phyloP scores from a whole-genome alignment of 129 eudicot genomes.

The Helianthus tuberosus region DNA sequence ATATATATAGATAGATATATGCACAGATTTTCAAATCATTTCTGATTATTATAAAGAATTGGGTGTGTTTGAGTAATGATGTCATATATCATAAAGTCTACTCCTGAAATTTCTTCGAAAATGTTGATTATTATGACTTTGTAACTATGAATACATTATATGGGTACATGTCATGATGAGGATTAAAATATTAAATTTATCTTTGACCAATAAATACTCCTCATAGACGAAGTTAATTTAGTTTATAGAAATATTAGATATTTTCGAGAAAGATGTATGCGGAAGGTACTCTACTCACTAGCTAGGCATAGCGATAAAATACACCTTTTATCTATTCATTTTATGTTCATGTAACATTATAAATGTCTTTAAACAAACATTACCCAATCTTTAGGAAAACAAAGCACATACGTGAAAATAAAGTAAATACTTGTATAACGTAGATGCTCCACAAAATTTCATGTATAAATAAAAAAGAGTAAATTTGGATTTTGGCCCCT shows the following conservation, averaged over 20 bases:
- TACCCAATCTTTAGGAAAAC: neutral
- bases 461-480: too few relatives aligned
- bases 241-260: neutral
- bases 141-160: neutral
- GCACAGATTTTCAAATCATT: neutral
- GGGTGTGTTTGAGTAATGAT: slow-evolving; percentile 4
- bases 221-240: neutral
- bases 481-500: too few relatives aligned
- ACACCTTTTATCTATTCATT: neutral
- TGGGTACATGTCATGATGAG: slow-evolving; percentile 24
- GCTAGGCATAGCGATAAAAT: neutral
- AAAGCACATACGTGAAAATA: neutral
- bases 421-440: too few relatives aligned
- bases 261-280: neutral
- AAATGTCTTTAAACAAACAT: neutral
- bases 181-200: neutral
- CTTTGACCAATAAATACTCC: slow-evolving; percentile 6
- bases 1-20: neutral
- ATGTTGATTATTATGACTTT: slow-evolving; percentile 4
- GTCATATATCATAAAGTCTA: slow-evolving; percentile 21
- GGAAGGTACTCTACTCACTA: too few relatives aligned
- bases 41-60: neutral
- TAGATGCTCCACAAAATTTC: too few relatives aligned
- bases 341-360: neutral
- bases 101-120: slow-evolving; percentile 26